A percentile compares a stretch with the other conserved stretches of the same genome.
phyloP scores from a whole-genome alignment of 257 asterid genomes.

The Catharanthus roseus region DNA sequence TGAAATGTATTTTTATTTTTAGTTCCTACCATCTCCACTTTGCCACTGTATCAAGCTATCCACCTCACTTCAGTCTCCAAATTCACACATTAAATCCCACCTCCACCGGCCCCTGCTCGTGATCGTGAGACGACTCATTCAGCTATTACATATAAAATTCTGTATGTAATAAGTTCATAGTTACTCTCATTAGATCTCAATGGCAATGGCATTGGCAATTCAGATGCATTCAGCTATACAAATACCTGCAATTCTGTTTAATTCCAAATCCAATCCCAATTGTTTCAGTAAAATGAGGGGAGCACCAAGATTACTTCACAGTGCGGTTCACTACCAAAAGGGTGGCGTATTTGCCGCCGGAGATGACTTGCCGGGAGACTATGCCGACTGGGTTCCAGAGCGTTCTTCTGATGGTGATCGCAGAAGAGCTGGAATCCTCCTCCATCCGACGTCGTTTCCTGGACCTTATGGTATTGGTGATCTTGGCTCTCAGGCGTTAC shows the following conservation, averaged over 20 bases:
- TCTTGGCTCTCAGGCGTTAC: conserved; percentile 74
- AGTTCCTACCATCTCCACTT: too few species aligned
- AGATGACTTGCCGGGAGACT: conserved; percentile 70
- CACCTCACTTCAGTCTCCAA: too few species aligned
- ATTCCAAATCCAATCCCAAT: background rate
- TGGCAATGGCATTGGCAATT: conserved; percentile 1
- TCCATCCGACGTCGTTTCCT: conserved; percentile 91
- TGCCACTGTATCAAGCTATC: too few species aligned
- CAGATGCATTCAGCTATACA: conserved; percentile 5
- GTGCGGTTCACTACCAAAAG: conserved; percentile 25
- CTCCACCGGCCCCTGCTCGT: too few species aligned
- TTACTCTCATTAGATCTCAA: conserved; percentile 20
- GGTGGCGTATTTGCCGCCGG: conserved; percentile 38
- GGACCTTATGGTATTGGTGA: conserved; percentile 96
- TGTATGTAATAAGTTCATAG: background rate
- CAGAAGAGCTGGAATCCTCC: conserved; percentile 89
- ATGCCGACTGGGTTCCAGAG: conserved; percentile 62
- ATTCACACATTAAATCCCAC: too few species aligned
- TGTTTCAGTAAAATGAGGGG: background rate
- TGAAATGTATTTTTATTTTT: too few species aligned
- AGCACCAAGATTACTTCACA: background rate
- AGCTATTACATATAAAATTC: background rate
- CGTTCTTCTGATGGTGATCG: conserved; percentile 33
- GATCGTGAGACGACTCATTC: background rate
- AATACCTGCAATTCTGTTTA: conserved; percentile 2